phyloP scores from a whole-genome alignment of 2,329 filamentous ascomycete species.

The Phymatotrichopsis omnivora region DNA sequence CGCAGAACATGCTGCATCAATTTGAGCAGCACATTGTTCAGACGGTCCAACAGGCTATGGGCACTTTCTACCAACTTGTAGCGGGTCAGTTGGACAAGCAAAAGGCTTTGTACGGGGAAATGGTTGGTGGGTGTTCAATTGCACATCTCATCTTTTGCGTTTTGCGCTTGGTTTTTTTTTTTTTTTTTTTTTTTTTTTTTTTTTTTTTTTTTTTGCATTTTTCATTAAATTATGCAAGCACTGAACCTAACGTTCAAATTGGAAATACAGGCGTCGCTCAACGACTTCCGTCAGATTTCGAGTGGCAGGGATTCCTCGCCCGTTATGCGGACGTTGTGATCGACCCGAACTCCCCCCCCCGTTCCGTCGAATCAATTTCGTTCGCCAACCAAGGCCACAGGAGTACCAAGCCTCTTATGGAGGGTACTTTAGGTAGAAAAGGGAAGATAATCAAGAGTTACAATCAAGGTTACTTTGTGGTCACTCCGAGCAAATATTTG shows the following conservation, averaged over 20 bases:
- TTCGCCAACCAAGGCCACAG: conserved; percentile 86
- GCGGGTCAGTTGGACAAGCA: conserved; percentile 73
- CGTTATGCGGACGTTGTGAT: conserved; percentile 65
- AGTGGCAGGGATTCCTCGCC: conserved; percentile 76
- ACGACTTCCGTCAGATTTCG: conserved; percentile 70
- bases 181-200: not conserved
- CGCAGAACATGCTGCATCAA: conserved; percentile 79
- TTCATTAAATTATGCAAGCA: not conserved
- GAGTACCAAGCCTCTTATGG: conserved; percentile 71
- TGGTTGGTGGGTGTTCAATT: conserved; percentile 43
- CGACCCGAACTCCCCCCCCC: conserved; percentile 63
- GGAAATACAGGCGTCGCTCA: conserved; percentile 55
- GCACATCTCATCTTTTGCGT: not conserved
- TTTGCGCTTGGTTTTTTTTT: not conserved
- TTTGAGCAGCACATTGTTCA: conserved; percentile 82
- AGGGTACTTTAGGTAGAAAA: conserved; percentile 83
- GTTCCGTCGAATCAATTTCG: conserved; percentile 59
- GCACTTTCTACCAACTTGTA: conserved; percentile 71
- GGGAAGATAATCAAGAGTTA: conserved; percentile 53
- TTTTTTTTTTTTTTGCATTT: too few relatives aligned
- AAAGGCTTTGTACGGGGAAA: conserved; percentile 71
- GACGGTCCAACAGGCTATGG: conserved; percentile 71
- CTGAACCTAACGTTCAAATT: too few relatives aligned
- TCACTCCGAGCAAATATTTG: conserved; percentile 77
- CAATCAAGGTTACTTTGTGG: conserved; percentile 74